phyloP scores from a whole-genome alignment of 495 filamentous ascomycete genomes.

The Aspergillus baeticus region DNA sequence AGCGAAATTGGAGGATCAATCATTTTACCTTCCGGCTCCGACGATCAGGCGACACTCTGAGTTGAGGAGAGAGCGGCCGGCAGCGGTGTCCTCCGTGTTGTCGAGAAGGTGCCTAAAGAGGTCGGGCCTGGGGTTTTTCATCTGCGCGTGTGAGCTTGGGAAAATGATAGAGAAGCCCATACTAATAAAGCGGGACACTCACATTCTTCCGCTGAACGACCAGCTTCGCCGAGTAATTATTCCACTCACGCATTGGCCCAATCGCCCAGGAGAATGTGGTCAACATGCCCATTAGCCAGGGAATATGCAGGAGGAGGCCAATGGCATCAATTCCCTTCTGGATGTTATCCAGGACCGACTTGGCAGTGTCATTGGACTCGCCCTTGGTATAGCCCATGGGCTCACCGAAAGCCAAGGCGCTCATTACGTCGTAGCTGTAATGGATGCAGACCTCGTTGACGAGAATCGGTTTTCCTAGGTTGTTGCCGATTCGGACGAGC shows the following conservation, averaged over 20 bases:
- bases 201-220: neutral
- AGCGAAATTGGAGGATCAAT: neutral
- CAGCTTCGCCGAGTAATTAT: conserved; percentile 1
- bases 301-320: conserved; percentile 2
- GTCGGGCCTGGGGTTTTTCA: conserved; percentile 1
- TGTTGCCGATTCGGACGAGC: neutral
- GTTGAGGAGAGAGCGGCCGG: neutral
- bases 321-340: neutral
- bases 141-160: neutral
- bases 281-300: neutral
- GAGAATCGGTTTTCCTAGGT: neutral
- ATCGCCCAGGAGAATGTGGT: conserved; percentile 2
- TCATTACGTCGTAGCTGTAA: conserved; percentile 3
- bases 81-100: neutral
- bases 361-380: conserved; percentile 1
- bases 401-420: neutral
- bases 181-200: no score
- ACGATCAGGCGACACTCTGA: conserved; percentile 6
- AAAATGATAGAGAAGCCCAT: neutral
- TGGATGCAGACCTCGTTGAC: conserved; percentile 2
- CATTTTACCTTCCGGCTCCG: neutral
- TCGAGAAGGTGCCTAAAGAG: neutral
- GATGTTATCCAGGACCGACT: conserved; percentile 3
- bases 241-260: conserved; percentile 4
- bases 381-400: conserved; percentile 2